phyloP scores from a whole-genome alignment of 306 rosid species.

The Morella rubra region DNA sequence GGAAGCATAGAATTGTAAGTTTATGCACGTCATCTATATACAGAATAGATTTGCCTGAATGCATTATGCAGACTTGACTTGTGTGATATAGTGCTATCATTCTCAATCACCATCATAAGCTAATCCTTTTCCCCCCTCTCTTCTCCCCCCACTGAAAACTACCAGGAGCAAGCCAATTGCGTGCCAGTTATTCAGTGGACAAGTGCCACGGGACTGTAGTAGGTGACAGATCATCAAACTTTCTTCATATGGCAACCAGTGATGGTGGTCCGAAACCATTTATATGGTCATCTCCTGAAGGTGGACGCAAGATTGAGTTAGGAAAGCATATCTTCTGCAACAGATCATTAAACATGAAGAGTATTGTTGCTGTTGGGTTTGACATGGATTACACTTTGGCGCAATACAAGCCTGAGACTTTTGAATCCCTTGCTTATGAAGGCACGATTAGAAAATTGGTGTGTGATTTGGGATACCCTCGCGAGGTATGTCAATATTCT shows the following conservation, averaged over 20 bases:
- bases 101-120: neutral
- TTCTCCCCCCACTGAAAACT: conserved; percentile 11
- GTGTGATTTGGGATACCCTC: conserved; percentile 78
- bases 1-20: neutral
- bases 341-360: conserved; percentile 91
- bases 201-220: conserved; percentile 36
- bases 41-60: neutral
- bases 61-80: neutral
- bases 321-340: conserved; percentile 92
- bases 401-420: conserved; percentile 97
- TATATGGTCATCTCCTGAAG: conserved; percentile 67
- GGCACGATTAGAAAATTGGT: conserved; percentile 92
- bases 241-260: conserved; percentile 23
- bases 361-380: conserved; percentile 89
- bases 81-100: neutral
- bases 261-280: conserved; percentile 40
- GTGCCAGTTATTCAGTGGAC: conserved; percentile 53
- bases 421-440: conserved; percentile 91
- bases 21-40: neutral
- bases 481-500: conserved; percentile 60
- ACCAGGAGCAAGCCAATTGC: conserved; percentile 54
- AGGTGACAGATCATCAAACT: conserved; percentile 28
- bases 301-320: conserved; percentile 53
- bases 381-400: conserved; percentile 99
- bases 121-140: neutral